These are phyloP conservation scores for Chlamydomonas eustigma DNA, from an alignment of 139 green algal species.

Conservation along the genomic window DNA sequence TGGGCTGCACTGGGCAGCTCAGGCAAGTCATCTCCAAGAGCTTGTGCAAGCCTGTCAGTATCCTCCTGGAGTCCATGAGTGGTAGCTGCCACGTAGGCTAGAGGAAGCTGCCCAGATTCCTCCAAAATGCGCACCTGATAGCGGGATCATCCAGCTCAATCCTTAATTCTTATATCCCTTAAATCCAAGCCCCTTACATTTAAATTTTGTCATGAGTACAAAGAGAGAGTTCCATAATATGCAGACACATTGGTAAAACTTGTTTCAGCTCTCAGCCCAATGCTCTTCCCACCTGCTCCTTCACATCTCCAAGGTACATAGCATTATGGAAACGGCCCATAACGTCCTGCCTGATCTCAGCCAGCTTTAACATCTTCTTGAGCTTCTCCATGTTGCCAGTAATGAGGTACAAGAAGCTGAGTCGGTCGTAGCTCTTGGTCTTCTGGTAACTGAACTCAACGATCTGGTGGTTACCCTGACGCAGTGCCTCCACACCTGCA, in stretches of 20 bases:
- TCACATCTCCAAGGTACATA: slow-evolving; percentile 93
- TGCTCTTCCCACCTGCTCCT: slow-evolving; percentile 60
- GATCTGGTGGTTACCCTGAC: slow-evolving; percentile 93
- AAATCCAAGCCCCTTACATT: not conserved
- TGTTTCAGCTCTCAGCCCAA: too few relatives aligned
- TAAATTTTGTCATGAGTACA: too few relatives aligned
- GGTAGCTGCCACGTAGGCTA: slow-evolving; percentile 90
- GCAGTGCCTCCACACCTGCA: slow-evolving; percentile 53
- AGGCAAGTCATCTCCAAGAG: slow-evolving; percentile 31
- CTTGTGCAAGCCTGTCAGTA: slow-evolving; percentile 43
- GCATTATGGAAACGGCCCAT: slow-evolving; percentile 97
- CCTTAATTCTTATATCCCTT: not conserved
- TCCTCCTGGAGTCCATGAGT: slow-evolving; percentile 75
- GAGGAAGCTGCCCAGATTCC: slow-evolving; percentile 80
- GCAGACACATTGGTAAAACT: too few relatives aligned
- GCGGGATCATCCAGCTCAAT: not conserved
- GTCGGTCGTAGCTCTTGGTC: slow-evolving; percentile 96
- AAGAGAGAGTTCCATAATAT: too few relatives aligned
- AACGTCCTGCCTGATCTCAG: slow-evolving; percentile 90
- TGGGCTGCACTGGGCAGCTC: slow-evolving; percentile 11
- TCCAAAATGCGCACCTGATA: slow-evolving; percentile 76
- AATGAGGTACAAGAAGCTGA: slow-evolving; percentile 99
- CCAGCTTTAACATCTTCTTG: slow-evolving; percentile 94
- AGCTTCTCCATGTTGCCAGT: slow-evolving; percentile 85
- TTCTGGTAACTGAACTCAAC: slow-evolving; percentile 99